phyloP scores from a whole-genome alignment of 306 rosid species.

The Macrotyloma uniflorum region DNA sequence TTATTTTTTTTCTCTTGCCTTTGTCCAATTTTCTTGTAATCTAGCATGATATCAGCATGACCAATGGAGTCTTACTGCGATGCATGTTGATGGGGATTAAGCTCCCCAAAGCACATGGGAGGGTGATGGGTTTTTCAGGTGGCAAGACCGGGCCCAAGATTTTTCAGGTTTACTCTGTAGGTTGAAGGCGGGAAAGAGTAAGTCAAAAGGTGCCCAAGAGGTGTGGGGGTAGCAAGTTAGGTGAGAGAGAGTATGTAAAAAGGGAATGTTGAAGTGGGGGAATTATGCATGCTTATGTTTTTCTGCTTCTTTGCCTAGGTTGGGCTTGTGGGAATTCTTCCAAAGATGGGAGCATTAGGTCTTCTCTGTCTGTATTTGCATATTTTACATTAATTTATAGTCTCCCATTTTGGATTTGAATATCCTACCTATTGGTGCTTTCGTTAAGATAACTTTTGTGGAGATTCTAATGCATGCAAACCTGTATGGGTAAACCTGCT shows the following conservation, averaged over 20 bases:
- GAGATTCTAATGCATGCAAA: background rate
- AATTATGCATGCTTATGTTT: background rate
- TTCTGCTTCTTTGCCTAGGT: background rate
- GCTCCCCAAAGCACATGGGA: background rate
- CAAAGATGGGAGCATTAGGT: background rate
- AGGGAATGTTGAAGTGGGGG: background rate
- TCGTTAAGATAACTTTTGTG: background rate
- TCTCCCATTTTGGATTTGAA: background rate
- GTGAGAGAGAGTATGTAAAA: background rate
- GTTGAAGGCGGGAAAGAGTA: background rate
- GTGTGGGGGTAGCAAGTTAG: background rate
- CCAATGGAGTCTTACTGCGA: background rate
- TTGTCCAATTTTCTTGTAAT: background rate
- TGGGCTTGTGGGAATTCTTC: background rate
- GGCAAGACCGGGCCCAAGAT: background rate
- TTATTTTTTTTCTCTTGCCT: background rate
- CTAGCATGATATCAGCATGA: background rate
- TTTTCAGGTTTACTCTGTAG: background rate
- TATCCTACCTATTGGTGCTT: background rate
- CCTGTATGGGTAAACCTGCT: background rate
- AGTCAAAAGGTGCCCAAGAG: background rate
- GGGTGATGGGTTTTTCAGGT: background rate
- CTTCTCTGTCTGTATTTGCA: background rate
- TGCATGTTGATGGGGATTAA: conserved; percentile 10
- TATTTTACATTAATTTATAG: background rate